Percentiles rank a stretch among this genome's conserved stretches.
phyloP scores from a whole-genome alignment of 805 yeast species.

The Danielia oregonensis region DNA sequence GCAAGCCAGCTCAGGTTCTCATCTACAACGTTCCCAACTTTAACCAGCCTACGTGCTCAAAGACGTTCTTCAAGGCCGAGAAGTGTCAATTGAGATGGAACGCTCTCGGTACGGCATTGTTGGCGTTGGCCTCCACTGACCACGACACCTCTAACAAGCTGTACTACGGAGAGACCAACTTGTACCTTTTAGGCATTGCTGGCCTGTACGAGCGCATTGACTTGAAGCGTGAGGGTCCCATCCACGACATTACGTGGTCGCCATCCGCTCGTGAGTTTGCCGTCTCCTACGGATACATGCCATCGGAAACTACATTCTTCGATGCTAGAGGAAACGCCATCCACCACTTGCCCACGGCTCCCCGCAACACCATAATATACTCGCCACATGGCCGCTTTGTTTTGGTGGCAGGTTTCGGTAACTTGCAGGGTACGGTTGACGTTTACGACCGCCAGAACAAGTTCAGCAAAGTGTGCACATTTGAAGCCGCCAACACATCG shows the following conservation, averaged over 20 bases:
- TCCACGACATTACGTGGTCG: conserved; percentile 96
- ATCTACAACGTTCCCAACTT: conserved; percentile 79
- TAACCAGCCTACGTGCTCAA: conserved; percentile 74
- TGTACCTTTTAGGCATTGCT: conserved; percentile 86
- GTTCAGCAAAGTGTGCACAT: conserved; percentile 71
- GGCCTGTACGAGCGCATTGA: conserved; percentile 88
- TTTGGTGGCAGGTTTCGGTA: conserved; percentile 96
- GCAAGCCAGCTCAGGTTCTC: conserved; percentile 85
- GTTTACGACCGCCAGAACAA: conserved; percentile 88
- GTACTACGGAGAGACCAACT: conserved; percentile 93
- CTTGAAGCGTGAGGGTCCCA: conserved; percentile 91
- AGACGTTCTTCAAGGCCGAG: conserved; percentile 94
- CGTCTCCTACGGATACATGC: conserved; percentile 97
- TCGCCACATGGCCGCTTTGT: conserved; percentile 93
- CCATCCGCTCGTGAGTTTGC: conserved; percentile 96
- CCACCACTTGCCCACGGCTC: conserved; percentile 77
- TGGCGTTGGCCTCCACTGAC: conserved; percentile 93
- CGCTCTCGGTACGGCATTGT: conserved; percentile 84
- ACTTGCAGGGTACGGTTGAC: conserved; percentile 94
- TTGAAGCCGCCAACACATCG: conserved; percentile 93
- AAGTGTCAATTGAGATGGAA: conserved; percentile 93
- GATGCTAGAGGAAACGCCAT: conserved; percentile 90
- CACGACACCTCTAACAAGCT: conserved; percentile 92
- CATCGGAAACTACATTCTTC: conserved; percentile 89
- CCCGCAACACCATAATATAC: conserved; percentile 85